Evolutionary conservation across 345 rosid species (phyloP), one percentile per base, ranked within the genome.

Genomic region (Aethionema arabicum): DNA sequence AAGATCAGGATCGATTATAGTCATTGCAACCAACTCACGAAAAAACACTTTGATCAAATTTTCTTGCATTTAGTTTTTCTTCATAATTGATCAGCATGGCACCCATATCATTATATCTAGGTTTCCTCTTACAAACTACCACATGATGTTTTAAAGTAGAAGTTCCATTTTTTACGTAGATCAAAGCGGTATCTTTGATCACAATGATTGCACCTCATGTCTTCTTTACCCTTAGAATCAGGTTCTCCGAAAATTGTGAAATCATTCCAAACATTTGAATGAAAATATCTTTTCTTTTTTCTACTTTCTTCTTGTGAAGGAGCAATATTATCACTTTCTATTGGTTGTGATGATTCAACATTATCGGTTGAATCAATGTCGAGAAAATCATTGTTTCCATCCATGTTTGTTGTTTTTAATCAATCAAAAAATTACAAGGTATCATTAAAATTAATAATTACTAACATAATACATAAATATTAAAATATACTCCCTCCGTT

Each of bases 371-470:
- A 40, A 40, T 40, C 11, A 7, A 40, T 8, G 11, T 40, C n/a
- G 11, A 8, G 13, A 40, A 8, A 40, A 8, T 40, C 43, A 40
- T 40, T 11, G 11, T 40, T 8, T 40, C 11, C 91, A 83, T 78
- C 79, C 59, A 85, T 63, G 61, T 85, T n/a, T n/a, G n/a, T n/a
- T n/a, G n/a, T n/a, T n/a, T n/a, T n/a, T n/a, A n/a, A n/a, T n/a
- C n/a, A n/a, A n/a, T n/a, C n/a, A n/a, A n/a, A n/a, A n/a, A n/a
- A n/a, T n/a, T n/a, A n/a, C n/a, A n/a, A n/a, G n/a, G n/a, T n/a
- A n/a, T n/a, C n/a, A n/a, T n/a, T n/a, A n/a, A n/a, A n/a, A n/a
- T n/a, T n/a, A n/a, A n/a, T n/a, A n/a, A n/a, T n/a, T n/a, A n/a
- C n/a, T n/a, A n/a, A n/a, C n/a, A n/a, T n/a, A n/a, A n/a, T n/a